Conservation (phyloP, 768 basidiomycete genomes). For the Plicaturopsis crispa region DNA sequence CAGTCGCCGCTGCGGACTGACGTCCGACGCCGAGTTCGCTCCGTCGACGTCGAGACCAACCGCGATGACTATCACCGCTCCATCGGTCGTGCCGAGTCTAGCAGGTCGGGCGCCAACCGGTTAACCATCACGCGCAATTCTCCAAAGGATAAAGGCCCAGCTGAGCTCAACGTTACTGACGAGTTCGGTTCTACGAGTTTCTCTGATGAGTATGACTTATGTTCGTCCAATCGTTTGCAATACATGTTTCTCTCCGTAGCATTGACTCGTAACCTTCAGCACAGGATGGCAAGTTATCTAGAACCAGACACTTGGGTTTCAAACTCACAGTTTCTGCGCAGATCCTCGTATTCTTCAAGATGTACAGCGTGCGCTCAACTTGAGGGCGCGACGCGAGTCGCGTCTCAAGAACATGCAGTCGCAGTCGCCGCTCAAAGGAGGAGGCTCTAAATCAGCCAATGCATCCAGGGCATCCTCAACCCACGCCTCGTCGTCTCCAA, state of each 20-base stretch:
- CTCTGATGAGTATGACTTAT: constrained; percentile 73
- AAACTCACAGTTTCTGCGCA: constrained; percentile 19
- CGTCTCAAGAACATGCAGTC: constrained; percentile 31
- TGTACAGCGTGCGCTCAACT: constrained; percentile 65
- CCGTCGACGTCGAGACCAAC: background rate
- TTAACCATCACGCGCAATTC: background rate
- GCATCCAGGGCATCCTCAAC: constrained; percentile 19
- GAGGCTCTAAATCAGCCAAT: constrained; percentile 13
- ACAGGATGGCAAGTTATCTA: constrained; percentile 57
- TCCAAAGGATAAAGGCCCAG: background rate
- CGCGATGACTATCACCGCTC: background rate
- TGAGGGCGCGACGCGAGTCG: constrained; percentile 72
- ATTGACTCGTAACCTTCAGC: constrained; percentile 30
- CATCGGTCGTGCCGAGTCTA: background rate
- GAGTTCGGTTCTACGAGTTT: constrained; percentile 38
- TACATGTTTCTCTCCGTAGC: constrained; percentile 8
- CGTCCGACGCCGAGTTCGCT: background rate
- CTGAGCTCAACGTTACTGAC: too few species aligned
- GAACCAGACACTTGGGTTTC: background rate
- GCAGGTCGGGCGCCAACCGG: background rate
- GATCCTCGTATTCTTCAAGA: constrained; percentile 79
- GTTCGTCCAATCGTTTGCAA: constrained; percentile 33
- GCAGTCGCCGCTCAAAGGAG: constrained; percentile 7
- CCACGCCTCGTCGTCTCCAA: constrained; percentile 8
- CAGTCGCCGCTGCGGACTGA: background rate